These are phyloP conservation scores for Tricholoma saponaceum DNA, from an alignment of 768 basidiomycete genomes.

Conservation along the genomic window DNA sequence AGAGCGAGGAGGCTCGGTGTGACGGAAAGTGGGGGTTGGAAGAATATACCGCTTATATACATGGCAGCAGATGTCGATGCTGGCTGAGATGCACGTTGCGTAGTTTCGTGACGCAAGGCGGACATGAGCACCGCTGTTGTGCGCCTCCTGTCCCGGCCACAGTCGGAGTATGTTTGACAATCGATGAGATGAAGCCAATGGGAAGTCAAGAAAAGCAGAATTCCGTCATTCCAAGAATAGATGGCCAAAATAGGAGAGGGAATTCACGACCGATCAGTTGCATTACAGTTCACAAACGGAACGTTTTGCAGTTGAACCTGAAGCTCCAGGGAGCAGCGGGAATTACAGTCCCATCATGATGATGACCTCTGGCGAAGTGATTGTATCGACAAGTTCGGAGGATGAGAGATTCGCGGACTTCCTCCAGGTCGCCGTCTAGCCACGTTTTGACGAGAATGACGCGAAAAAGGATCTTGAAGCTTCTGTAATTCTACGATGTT, in stretches of 20 bases:
- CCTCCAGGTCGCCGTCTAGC: conserved; percentile 9
- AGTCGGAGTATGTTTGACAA: conserved; percentile 15
- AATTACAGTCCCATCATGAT: conserved; percentile 9
- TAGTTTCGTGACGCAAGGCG: conserved; percentile 9
- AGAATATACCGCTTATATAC: conserved; percentile 5
- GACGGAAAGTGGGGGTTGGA: not conserved
- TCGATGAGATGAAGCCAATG: conserved; percentile 11
- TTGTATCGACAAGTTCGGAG: conserved; percentile 11
- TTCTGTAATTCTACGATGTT: conserved; percentile 7
- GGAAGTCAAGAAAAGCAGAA: conserved; percentile 9
- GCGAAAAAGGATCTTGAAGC: conserved; percentile 2
- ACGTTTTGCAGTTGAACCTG: conserved; percentile 13
- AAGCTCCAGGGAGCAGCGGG: conserved; percentile 11
- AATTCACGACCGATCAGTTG: conserved; percentile 3
- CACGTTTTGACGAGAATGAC: conserved; percentile 5
- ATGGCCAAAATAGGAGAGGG: conserved; percentile 11
- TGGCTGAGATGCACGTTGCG: conserved; percentile 1
- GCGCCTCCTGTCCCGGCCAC: conserved; percentile 6
- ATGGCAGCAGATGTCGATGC: conserved; percentile 7
- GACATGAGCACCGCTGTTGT: conserved; percentile 12
- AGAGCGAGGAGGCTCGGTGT: not conserved
- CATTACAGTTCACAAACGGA: conserved; percentile 1
- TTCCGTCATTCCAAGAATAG: conserved; percentile 3
- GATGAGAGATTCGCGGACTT: conserved; percentile 6
- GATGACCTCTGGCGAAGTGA: not conserved